Evolutionary conservation across 2,329 filamentous ascomycete genomes (phyloP).

Genomic region (Amylocarpus encephaloides): DNA sequence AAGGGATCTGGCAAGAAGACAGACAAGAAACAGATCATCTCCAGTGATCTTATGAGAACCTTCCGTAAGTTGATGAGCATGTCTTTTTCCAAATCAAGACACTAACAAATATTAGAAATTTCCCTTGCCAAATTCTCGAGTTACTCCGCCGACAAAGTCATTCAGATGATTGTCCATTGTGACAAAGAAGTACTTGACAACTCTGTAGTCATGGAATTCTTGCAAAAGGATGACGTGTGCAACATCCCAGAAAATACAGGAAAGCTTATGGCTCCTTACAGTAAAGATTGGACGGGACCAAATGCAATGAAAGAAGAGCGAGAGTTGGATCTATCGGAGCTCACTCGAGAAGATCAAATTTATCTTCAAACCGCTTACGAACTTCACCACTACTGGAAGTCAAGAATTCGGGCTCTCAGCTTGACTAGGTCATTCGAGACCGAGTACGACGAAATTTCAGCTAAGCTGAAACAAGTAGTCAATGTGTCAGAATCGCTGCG

Average conservation of each 20-base stretch:
- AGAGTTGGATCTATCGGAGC: slow-evolving; percentile 79
- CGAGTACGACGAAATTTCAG: slow-evolving; percentile 88
- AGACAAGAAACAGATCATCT: slow-evolving; percentile 97
- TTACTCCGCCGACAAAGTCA: slow-evolving; percentile 73
- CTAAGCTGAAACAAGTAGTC: slow-evolving; percentile 81
- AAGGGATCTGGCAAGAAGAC: slow-evolving; percentile 62
- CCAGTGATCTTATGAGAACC: slow-evolving; percentile 78
- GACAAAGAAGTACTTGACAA: slow-evolving; percentile 86
- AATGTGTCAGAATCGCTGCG: slow-evolving; percentile 81
- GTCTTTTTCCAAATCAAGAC: neutral
- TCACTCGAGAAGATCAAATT: slow-evolving; percentile 92
- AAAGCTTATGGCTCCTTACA: slow-evolving; percentile 91
- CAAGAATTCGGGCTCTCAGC: slow-evolving; percentile 83
- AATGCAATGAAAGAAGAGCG: slow-evolving; percentile 70
- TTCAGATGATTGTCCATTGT: slow-evolving; percentile 92
- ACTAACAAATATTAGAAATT: slow-evolving; percentile 52
- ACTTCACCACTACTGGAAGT: slow-evolving; percentile 97
- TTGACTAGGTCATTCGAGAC: slow-evolving; percentile 76
- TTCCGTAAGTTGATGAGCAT: slow-evolving; percentile 55
- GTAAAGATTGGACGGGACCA: slow-evolving; percentile 91
- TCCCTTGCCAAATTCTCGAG: slow-evolving; percentile 91
- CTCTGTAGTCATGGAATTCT: slow-evolving; percentile 88
- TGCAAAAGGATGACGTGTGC: slow-evolving; percentile 88
- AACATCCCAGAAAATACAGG: slow-evolving; percentile 84
- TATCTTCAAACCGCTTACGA: slow-evolving; percentile 92